Conservation (phyloP, 2,329 filamentous ascomycete genomes). For the Periconia digitata region DNA sequence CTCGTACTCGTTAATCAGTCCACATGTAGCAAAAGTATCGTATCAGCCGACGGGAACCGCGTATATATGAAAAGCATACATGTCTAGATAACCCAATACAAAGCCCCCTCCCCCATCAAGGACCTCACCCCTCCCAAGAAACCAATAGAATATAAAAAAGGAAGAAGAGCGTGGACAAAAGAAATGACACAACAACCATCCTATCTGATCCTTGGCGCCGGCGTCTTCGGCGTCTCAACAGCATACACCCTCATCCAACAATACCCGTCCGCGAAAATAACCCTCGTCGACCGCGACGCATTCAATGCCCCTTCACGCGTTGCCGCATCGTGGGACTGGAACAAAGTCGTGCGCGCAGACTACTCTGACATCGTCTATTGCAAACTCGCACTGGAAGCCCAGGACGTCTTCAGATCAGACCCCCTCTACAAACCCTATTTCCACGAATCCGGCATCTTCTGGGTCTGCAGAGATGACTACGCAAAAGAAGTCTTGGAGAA, state of each 20-base stretch:
- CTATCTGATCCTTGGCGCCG: constrained; percentile 40
- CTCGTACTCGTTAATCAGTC: too few species aligned
- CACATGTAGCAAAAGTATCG: too few species aligned
- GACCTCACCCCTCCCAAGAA: neutral
- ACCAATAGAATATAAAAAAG: too few species aligned
- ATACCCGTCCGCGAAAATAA: constrained; percentile 44
- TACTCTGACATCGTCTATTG: constrained; percentile 68
- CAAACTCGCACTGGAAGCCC: constrained; percentile 65
- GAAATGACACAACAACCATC: constrained; percentile 26
- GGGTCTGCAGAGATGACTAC: constrained; percentile 44
- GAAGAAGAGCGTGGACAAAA: too few species aligned
- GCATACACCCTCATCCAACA: constrained; percentile 44
- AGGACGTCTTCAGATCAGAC: constrained; percentile 61
- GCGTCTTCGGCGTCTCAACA: constrained; percentile 42
- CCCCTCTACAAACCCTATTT: constrained; percentile 58
- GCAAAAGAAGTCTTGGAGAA: constrained; percentile 53
- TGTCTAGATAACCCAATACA: neutral
- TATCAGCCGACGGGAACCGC: constrained; percentile 14
- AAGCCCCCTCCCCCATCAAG: neutral
- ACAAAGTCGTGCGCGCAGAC: constrained; percentile 71
- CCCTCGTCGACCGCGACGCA: constrained; percentile 43
- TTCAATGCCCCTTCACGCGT: constrained; percentile 37
- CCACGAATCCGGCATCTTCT: constrained; percentile 56
- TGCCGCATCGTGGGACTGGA: constrained; percentile 72
- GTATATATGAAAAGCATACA: neutral